Percentiles rank a stretch among this genome's conserved stretches.
Evolutionary conservation across 441 rosid genomes (phyloP).

Genomic region (Erodium moschatum): DNA sequence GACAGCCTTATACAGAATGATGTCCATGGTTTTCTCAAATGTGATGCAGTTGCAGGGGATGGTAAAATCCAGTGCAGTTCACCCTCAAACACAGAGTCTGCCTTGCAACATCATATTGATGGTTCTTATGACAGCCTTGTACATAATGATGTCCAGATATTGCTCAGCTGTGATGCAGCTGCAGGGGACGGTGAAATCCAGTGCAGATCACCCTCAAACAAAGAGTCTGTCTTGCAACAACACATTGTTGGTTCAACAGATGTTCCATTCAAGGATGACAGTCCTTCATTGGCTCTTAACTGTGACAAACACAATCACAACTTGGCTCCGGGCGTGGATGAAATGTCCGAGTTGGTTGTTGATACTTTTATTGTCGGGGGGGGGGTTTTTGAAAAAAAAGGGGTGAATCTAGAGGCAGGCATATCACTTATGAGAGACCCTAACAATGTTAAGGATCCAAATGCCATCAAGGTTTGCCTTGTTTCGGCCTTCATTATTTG

Average conservation of each 20-base stretch:
- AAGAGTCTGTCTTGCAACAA: conserved; percentile 11
- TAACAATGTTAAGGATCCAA: conserved; percentile 54
- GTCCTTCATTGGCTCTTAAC: conserved; percentile 21
- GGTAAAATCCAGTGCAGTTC: conserved; percentile 10
- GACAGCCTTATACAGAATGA: conserved; percentile 18
- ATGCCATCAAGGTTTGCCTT: conserved; percentile 60
- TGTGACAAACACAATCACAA: conserved; percentile 19
- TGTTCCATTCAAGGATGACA: conserved; percentile 18
- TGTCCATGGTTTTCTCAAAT: conserved; percentile 13
- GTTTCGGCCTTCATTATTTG: conserved; percentile 8
- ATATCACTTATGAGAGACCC: conserved; percentile 63
- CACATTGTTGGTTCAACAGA: conserved; percentile 18
- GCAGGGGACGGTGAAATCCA: conserved; percentile 22
- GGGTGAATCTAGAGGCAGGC: conserved; percentile 34
- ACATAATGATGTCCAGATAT: conserved; percentile 16
- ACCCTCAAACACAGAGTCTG: not conserved
- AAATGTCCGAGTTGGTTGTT: conserved; percentile 32
- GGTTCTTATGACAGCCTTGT: conserved; percentile 15
- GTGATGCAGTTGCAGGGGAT: conserved; percentile 21
- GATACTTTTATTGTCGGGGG: conserved; percentile 74
- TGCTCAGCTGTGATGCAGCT: conserved; percentile 11
- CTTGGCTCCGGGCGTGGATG: conserved; percentile 22
- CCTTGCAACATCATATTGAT: conserved; percentile 12
- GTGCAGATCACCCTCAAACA: not conserved
- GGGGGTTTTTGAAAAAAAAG: conserved; percentile 52